Evolutionary conservation across 2,329 filamentous ascomycete genomes (phyloP), one percentile per base, ranked within the genome.

Genomic region (Ceratocystis harringtonii): DNA sequence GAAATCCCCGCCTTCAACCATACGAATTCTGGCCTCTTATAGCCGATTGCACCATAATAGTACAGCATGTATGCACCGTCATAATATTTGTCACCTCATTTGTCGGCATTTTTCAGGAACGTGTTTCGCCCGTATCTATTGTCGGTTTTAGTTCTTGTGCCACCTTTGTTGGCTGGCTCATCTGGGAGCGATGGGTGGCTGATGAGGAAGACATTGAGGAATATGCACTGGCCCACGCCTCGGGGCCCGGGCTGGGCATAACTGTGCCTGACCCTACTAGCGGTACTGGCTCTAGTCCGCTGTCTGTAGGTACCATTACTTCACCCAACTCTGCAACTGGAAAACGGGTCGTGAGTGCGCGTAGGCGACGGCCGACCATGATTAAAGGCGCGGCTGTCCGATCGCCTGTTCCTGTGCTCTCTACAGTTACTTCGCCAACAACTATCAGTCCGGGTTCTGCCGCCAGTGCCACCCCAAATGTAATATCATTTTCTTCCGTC

Each of bases 1-100:
- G 92, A 61, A 99, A 99, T 74, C 92, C 92, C 3, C 86, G 92
- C 50, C 82, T 97, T 63, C 88, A 94, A 70, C 92, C 92, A 0
- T 99, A 99, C 75, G 92, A 97, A 72, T 99, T 99, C 76, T 99
- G 94, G 92, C 90, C 92, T 7, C 81, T 99, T 43, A 91, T 97
- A 62, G 89, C 90, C 66, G 92, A 97, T 74, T 92, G 90, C 15
- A 96, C 92, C 2, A 90, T 97, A 67, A 96, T 99, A 70, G 89
- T 97, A 19, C 94, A 99, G 75, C 94, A 99, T 74, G 88, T 97
- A 61, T 95, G 90, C 74, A 95, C 90, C 6, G 92, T 97, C 68
- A 88, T 89, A 64, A 92, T 99, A 66, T 99, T 97, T 73, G 83
- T 95, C 68, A 92, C 92, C 69, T 95, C 89, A 75, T 99, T 99